These are phyloP conservation scores for Zygoascus ofunaensis DNA, from an alignment of 805 yeast species.

Conservation along the genomic window DNA sequence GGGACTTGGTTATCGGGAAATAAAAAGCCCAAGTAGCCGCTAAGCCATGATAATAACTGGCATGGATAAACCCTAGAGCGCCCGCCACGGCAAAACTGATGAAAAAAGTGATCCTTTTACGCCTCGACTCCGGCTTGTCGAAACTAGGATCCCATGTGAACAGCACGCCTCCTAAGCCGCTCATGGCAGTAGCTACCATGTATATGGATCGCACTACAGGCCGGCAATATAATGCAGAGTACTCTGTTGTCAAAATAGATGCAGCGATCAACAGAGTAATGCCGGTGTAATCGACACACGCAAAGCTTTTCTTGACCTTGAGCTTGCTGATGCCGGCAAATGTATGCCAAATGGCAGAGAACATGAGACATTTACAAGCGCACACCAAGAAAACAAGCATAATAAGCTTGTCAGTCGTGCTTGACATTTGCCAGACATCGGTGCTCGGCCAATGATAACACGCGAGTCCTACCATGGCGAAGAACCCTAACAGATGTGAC, in stretches of 20 bases:
- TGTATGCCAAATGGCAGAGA: conserved; percentile 88
- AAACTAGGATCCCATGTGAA: conserved; percentile 91
- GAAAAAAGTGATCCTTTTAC: conserved; percentile 71
- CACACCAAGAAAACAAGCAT: conserved; percentile 61
- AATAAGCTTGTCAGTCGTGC: conserved; percentile 37
- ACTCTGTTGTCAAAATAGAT: conserved; percentile 79
- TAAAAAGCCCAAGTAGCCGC: conserved; percentile 44
- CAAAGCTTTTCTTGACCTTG: conserved; percentile 58
- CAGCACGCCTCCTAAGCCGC: conserved; percentile 63
- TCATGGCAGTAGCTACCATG: conserved; percentile 49
- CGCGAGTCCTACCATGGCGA: conserved; percentile 47
- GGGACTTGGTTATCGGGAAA: conserved; percentile 61
- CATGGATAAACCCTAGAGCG: conserved; percentile 49
- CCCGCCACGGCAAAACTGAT: conserved; percentile 73
- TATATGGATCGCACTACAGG: conserved; percentile 41
- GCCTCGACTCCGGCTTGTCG: conserved; percentile 78
- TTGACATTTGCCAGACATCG: conserved; percentile 27
- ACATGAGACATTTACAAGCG: conserved; percentile 63
- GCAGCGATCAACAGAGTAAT: conserved; percentile 85
- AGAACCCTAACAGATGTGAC: conserved; percentile 75
- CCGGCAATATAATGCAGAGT: conserved; percentile 59
- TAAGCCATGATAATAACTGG: conserved; percentile 48
- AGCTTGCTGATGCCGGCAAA: conserved; percentile 68
- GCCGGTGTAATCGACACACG: conserved; percentile 93
- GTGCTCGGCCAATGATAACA: conserved; percentile 57